Evolutionary conservation across 2,329 filamentous ascomycete genomes (phyloP).

Genomic region (Hortaea werneckii): DNA sequence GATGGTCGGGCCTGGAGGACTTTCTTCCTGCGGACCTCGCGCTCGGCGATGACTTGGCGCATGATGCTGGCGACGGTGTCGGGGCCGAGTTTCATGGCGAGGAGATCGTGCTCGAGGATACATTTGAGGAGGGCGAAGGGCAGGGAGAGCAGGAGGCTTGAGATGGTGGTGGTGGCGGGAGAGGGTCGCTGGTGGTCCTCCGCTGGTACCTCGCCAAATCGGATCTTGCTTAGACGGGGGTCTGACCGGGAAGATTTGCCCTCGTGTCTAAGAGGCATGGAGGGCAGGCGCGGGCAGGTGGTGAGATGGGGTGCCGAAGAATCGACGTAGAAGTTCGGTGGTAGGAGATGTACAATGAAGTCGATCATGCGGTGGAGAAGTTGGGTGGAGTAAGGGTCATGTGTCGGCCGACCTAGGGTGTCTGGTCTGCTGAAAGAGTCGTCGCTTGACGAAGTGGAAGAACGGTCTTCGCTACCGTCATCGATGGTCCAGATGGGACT

Average conservation of each 20-base stretch:
- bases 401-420: slow-evolving; percentile 22
- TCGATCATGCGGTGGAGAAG: slow-evolving; percentile 48
- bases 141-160: slow-evolving; percentile 58
- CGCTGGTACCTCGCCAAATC: slow-evolving; percentile 57
- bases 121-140: slow-evolving; percentile 58
- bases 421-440: slow-evolving; percentile 16
- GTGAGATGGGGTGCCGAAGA: slow-evolving; percentile 35
- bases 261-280: slow-evolving; percentile 13
- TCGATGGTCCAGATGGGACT: slow-evolving; percentile 26
- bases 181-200: slow-evolving; percentile 29
- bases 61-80: slow-evolving; percentile 31
- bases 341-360: slow-evolving; percentile 52
- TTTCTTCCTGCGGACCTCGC: slow-evolving; percentile 28
- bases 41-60: slow-evolving; percentile 34
- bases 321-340: slow-evolving; percentile 51
- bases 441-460: slow-evolving; percentile 29
- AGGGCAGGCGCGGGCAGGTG: slow-evolving; percentile 39
- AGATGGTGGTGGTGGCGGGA: slow-evolving; percentile 43
- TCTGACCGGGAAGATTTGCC: slow-evolving; percentile 32
- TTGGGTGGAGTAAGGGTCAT: slow-evolving; percentile 45
- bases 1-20: slow-evolving; percentile 12
- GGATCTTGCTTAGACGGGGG: slow-evolving; percentile 52
- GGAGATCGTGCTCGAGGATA: slow-evolving; percentile 51
- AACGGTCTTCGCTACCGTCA: slow-evolving; percentile 21
- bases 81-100: slow-evolving; percentile 37